These are phyloP conservation scores for Wickerhamomyces subpelliculosus DNA, from an alignment of 805 yeast species.

Conservation along the genomic window DNA sequence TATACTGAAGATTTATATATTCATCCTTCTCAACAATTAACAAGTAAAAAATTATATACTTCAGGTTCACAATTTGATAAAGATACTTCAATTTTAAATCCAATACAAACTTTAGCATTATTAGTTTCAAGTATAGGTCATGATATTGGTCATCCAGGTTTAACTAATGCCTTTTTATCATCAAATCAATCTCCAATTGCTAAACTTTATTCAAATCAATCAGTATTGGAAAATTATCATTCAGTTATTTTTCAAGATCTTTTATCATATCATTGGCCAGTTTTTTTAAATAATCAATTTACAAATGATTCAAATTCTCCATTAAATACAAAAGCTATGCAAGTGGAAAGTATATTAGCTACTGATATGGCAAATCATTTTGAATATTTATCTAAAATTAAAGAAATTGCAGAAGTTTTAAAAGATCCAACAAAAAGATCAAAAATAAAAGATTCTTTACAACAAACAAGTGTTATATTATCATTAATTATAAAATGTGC, in stretches of 20 bases:
- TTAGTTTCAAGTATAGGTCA: slow-evolving; percentile 87
- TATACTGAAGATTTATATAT: slow-evolving; percentile 10
- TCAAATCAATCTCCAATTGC: slow-evolving; percentile 59
- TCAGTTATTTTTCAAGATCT: slow-evolving; percentile 52
- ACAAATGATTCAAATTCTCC: slow-evolving; percentile 6
- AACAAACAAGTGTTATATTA: slow-evolving; percentile 39
- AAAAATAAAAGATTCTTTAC: slow-evolving; percentile 10
- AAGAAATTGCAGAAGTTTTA: slow-evolving; percentile 22
- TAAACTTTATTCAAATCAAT: slow-evolving; percentile 49
- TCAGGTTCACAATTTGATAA: slow-evolving; percentile 9
- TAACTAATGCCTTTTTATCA: slow-evolving; percentile 70
- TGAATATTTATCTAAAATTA: slow-evolving; percentile 54
- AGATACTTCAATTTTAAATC: slow-evolving; percentile 16
- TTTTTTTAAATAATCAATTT: slow-evolving; percentile 16
- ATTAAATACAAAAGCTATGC: slow-evolving; percentile 19
- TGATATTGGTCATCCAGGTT: slow-evolving; percentile 95
- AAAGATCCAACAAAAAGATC: slow-evolving; percentile 7
- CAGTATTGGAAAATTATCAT: slow-evolving; percentile 82
- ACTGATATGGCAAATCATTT: slow-evolving; percentile 94
- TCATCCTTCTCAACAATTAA: slow-evolving; percentile 11
- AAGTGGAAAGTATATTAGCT: slow-evolving; percentile 49
- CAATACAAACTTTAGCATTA: slow-evolving; percentile 48
- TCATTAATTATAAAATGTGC: slow-evolving; percentile 85
- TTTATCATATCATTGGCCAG: slow-evolving; percentile 47
- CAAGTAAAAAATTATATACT: too few species aligned